A percentile compares a stretch with the other conserved stretches of the same genome.
Conservation (phyloP, 2,329 filamentous ascomycete genomes). For the Alternaria brassicicola region DNA sequence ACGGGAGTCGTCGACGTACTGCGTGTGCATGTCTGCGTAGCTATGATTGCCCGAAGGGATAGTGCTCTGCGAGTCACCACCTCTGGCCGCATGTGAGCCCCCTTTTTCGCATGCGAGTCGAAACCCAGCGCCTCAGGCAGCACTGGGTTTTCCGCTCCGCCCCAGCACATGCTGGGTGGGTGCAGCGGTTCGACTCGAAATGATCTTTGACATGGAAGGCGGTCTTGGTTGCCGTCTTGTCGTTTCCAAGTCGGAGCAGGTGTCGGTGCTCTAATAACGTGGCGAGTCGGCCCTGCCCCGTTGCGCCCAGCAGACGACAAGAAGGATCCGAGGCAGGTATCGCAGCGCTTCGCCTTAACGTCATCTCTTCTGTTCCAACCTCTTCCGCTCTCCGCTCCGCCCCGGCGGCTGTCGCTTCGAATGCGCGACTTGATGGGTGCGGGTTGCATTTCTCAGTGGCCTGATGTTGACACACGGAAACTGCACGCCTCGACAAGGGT, state of each 20-base stretch:
- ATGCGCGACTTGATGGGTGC: conserved; percentile 2
- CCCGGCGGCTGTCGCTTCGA: neutral
- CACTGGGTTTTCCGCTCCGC: conserved; percentile 9
- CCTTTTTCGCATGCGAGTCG: neutral
- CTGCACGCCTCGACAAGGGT: conserved; percentile 12
- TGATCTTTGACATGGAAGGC: neutral
- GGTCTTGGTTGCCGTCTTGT: conserved; percentile 2
- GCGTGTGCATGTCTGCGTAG: neutral
- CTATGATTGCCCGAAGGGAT: neutral
- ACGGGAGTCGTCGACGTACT: neutral
- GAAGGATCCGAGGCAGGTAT: neutral
- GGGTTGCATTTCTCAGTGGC: conserved; percentile 13
- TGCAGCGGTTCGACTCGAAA: neutral
- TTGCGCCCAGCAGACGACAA: neutral
- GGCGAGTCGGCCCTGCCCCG: conserved; percentile 2
- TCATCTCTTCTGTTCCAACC: neutral
- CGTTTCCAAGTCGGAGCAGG: neutral
- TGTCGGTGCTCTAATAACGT: neutral
- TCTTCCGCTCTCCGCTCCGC: conserved; percentile 10
- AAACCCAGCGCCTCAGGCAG: conserved; percentile 1
- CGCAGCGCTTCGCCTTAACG: neutral
- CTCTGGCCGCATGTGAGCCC: neutral
- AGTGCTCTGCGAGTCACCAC: neutral
- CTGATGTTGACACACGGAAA: conserved; percentile 28
- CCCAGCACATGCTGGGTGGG: neutral